Base-by-base conservation (phyloP, 768 basidiomycete genomes). In the Russula sp. region DNA sequence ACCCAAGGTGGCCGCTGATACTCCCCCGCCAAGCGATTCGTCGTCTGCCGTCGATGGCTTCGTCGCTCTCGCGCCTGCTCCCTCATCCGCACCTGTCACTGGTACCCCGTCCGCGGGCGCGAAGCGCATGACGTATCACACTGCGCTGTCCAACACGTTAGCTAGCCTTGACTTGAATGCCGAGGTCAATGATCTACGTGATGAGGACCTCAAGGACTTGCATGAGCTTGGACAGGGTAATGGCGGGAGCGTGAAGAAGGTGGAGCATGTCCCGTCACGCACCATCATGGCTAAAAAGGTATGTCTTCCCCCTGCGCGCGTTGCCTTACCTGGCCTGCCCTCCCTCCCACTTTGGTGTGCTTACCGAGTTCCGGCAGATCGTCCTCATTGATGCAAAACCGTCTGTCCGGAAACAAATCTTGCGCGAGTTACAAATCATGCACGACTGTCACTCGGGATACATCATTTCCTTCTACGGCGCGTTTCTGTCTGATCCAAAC, bases 211-310 rank as follows among this genome's bases (percentile, higher is more conserved):
- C 73, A 89, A 89, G 76, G 90, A 95, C 68, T 73, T 98, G 52
- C 83, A 85, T 59, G 97, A 99, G 75, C 81, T 99, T 3, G 97
- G 97, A 4, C 88, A 92, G 69, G 97, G 97, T 4, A 98, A 98
- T 72, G 95, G 97, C 1, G 97, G 97, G 59, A 97, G 95, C 60
- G 97, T 99, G 54, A 94, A 94, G 76, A 92, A 90, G 76, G 95
- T 97, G 20, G 87, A 95, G 75, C 97, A 99, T 73, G 80, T 84
- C 16, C 94, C 94, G 14, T 92, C 94, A 36, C 88, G 88, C 44
- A 93, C 87, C 18, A 83, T 94, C 70, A 98, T 99, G 96, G 97
- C 97, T 5, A 95, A 97, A 80, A 99, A 99, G 86, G 97, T 89
- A 71, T 62, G 87, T 75, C 57, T 57, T 53, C 40, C n/a, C 57